Percentiles rank a stretch among this genome's conserved stretches.
These are phyloP conservation scores for Alternaria gaisen DNA, from an alignment of 2,329 filamentous ascomycete genomes.

Conservation along the genomic window DNA sequence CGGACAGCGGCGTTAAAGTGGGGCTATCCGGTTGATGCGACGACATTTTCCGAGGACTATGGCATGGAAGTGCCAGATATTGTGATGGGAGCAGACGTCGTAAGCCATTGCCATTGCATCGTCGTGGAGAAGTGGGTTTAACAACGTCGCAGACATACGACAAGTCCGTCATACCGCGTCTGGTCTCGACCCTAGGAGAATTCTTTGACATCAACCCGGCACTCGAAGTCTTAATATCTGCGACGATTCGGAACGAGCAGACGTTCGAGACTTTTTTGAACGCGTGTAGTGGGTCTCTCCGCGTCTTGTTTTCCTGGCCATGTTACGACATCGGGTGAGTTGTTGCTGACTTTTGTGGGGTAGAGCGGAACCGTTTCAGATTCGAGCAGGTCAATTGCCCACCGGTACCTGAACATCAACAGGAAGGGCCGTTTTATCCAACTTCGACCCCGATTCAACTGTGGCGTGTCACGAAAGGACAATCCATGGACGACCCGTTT, in stretches of 20 bases:
- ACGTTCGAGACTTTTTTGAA: slow-evolving; percentile 73
- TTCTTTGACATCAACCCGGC: slow-evolving; percentile 66
- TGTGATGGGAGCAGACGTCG: slow-evolving; percentile 77
- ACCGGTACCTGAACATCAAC: slow-evolving; percentile 50
- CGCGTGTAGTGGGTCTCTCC: slow-evolving; percentile 62
- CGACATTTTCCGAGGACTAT: slow-evolving; percentile 65
- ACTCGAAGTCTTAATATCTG: slow-evolving; percentile 71
- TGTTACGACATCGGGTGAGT: slow-evolving; percentile 33
- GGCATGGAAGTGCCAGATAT: slow-evolving; percentile 63
- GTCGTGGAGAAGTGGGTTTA: slow-evolving; percentile 22
- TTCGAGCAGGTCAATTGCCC: slow-evolving; percentile 44
- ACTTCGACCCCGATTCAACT: slow-evolving; percentile 68
- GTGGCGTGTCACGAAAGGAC: slow-evolving; percentile 53
- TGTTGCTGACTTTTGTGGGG: slow-evolving; percentile 50
- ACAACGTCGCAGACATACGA: slow-evolving; percentile 70
- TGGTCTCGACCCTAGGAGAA: slow-evolving; percentile 71
- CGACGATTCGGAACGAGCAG: slow-evolving; percentile 73
- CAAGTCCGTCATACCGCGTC: slow-evolving; percentile 66
- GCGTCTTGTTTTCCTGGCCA: slow-evolving; percentile 25
- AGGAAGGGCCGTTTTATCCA: slow-evolving; percentile 72
- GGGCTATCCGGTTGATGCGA: slow-evolving; percentile 68
- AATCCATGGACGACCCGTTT: slow-evolving; percentile 33
- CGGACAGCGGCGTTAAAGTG: slow-evolving; percentile 68
- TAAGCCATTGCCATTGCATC: slow-evolving; percentile 44
- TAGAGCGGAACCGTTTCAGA: slow-evolving; percentile 50